Evolutionary conservation across 2,329 filamentous ascomycete genomes (phyloP).

Genomic region (Metarhizium robertsii): DNA sequence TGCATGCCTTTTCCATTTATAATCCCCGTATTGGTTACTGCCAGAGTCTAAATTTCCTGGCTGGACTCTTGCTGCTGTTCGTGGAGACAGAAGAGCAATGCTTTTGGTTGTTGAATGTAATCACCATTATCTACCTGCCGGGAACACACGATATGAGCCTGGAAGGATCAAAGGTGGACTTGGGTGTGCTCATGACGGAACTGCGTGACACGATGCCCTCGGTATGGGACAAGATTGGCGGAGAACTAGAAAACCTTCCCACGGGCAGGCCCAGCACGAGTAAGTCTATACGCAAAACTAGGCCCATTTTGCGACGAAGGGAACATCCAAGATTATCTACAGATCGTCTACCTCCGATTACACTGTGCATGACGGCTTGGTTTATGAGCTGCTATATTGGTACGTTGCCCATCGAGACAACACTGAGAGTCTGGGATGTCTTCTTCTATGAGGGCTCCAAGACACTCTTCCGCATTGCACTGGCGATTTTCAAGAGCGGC

Average conservation of each 20-base stretch:
- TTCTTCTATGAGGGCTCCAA: conserved; percentile 95
- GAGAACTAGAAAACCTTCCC: conserved; percentile 53
- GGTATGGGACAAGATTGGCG: conserved; percentile 82
- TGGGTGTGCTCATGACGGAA: conserved; percentile 84
- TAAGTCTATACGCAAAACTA: conserved; percentile 25
- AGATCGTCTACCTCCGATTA: conserved; percentile 72
- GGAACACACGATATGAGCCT: conserved; percentile 87
- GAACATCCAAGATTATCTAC: conserved; percentile 30
- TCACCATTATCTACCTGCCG: conserved; percentile 79
- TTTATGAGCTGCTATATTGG: conserved; percentile 97
- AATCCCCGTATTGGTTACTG: conserved; percentile 92
- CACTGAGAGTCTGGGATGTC: conserved; percentile 86
- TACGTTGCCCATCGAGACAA: conserved; percentile 83
- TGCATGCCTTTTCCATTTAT: conserved; percentile 84
- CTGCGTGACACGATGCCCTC: conserved; percentile 73
- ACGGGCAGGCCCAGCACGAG: conserved; percentile 25
- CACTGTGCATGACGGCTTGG: conserved; percentile 88
- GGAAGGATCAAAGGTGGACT: conserved; percentile 86
- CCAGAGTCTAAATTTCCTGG: conserved; percentile 90
- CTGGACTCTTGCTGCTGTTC: conserved; percentile 81
- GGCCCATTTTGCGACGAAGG: conserved; percentile 30
- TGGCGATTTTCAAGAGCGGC: conserved; percentile 84
- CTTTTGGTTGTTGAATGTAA: conserved; percentile 89
- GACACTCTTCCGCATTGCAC: conserved; percentile 82
- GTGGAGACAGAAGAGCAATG: conserved; percentile 80